Evolutionary conservation across 805 yeast species (phyloP).

Genomic region (Schizosaccharomyces octosporus): DNA sequence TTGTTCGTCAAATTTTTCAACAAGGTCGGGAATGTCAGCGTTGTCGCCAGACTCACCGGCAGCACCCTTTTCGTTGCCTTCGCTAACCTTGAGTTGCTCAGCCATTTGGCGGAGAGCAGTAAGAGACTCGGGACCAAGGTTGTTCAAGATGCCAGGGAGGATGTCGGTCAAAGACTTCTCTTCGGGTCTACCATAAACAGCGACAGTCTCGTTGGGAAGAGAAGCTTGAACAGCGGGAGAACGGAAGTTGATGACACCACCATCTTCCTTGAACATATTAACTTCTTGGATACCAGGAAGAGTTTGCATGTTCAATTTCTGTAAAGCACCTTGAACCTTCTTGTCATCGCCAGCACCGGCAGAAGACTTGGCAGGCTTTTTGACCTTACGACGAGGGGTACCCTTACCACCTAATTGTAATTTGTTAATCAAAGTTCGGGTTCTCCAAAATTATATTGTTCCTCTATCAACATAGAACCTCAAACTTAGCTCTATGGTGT

Average conservation of each 20-base stretch:
- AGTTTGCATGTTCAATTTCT: slow-evolving; percentile 71
- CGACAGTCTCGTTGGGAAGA: slow-evolving; percentile 70
- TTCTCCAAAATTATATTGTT: background rate
- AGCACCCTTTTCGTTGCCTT: slow-evolving; percentile 24
- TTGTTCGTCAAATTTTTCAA: slow-evolving; percentile 60
- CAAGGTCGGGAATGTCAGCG: slow-evolving; percentile 36
- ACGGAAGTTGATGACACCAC: slow-evolving; percentile 84
- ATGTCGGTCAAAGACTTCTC: slow-evolving; percentile 79
- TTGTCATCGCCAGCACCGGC: slow-evolving; percentile 62
- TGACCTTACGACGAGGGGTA: slow-evolving; percentile 72
- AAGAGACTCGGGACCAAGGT: slow-evolving; percentile 87
- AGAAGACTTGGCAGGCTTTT: slow-evolving; percentile 33
- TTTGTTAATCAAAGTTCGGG: background rate
- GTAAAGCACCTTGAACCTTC: slow-evolving; percentile 69
- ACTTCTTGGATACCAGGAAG: slow-evolving; percentile 86
- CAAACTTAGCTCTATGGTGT: too few relatives aligned
- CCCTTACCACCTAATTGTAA: slow-evolving; percentile 20
- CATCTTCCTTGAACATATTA: slow-evolving; percentile 90
- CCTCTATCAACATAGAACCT: too few relatives aligned
- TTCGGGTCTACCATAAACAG: slow-evolving; percentile 84
- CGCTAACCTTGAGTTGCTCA: slow-evolving; percentile 48
- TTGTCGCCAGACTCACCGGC: slow-evolving; percentile 25
- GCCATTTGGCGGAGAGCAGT: slow-evolving; percentile 75
- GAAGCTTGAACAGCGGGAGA: slow-evolving; percentile 92
- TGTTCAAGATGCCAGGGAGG: slow-evolving; percentile 83